These are phyloP conservation scores for Fusarium praegraminearum DNA, from an alignment of 2,329 filamentous ascomycete genomes.

Conservation along the genomic window DNA sequence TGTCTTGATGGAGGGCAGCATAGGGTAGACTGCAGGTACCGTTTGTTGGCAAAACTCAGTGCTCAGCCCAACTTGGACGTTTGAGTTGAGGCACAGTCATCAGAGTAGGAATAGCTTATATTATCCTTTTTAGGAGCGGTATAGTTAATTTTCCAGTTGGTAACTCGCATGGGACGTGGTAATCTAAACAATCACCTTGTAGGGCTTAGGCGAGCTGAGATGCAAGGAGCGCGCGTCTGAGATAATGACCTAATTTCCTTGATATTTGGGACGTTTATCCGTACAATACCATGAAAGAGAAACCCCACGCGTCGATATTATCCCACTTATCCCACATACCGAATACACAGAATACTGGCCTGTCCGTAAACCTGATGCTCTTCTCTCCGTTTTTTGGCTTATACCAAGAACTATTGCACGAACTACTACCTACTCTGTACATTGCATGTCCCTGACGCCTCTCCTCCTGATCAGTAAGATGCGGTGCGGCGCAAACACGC, in stretches of 20 bases:
- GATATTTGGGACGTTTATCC: constrained; percentile 2
- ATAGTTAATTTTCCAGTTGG: neutral
- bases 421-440: neutral
- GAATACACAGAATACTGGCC: neutral
- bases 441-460: neutral
- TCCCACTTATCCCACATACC: constrained; percentile 29
- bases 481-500: constrained; percentile 30
- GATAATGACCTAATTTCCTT: constrained; percentile 31
- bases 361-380: neutral
- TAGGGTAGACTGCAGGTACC: constrained; percentile 4
- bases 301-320: constrained; percentile 18
- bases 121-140: constrained; percentile 6
- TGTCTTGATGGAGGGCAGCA: neutral
- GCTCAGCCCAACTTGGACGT: constrained; percentile 15
- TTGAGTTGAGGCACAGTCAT: constrained; percentile 1
- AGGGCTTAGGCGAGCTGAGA: constrained; percentile 31
- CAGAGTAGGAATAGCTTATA: constrained; percentile 1
- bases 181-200: constrained; percentile 25
- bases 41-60: constrained; percentile 16
- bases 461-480: constrained; percentile 15
- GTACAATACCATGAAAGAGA: neutral
- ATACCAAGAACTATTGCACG: neutral
- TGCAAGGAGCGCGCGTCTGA: constrained; percentile 13
- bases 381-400: neutral
- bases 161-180: neutral